These are phyloP conservation scores for Skeletonema marinoi DNA, from an alignment of 108 stramenopile genomes.

Conservation along the genomic window DNA sequence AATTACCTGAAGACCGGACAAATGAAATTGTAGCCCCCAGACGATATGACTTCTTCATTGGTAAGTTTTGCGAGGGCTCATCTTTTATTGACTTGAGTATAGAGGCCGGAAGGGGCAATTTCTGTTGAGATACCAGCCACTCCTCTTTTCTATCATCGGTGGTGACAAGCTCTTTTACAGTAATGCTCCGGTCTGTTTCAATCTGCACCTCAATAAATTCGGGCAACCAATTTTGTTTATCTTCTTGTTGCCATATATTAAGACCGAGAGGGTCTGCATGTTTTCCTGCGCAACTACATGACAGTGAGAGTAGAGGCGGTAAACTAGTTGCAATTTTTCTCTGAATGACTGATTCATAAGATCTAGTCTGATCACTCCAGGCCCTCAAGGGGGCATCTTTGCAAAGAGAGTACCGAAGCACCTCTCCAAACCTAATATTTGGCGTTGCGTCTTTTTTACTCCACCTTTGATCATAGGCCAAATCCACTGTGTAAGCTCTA, in stretches of 20 bases:
- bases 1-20: constrained; percentile 25
- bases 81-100: constrained; percentile 19
- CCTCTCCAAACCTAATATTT: constrained; percentile 59
- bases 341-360: constrained; percentile 87
- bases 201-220: constrained; percentile 77
- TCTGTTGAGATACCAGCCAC: constrained; percentile 46
- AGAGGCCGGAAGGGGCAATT: constrained; percentile 47
- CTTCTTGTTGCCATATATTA: constrained; percentile 62
- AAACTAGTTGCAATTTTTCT: constrained; percentile 73
- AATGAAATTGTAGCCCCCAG: constrained; percentile 72
- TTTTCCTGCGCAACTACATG: constrained; percentile 79
- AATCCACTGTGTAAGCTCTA: constrained; percentile 68
- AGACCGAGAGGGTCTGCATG: constrained; percentile 60
- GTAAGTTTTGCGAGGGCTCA: constrained; percentile 12
- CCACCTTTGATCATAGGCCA: constrained; percentile 66
- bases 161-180: constrained; percentile 53
- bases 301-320: constrained; percentile 71
- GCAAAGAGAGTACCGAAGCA: constrained; percentile 75
- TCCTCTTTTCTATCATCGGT: constrained; percentile 45
- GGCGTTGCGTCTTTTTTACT: constrained; percentile 17
- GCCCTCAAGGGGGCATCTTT: constrained; percentile 81
- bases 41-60: constrained; percentile 54
- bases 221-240: constrained; percentile 64
- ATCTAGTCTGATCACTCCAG: constrained; percentile 61
- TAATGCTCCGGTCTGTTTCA: constrained; percentile 56